Conservation (phyloP, 108 stramenopile genomes). For the Cyclostephanos invisitatus region DNA sequence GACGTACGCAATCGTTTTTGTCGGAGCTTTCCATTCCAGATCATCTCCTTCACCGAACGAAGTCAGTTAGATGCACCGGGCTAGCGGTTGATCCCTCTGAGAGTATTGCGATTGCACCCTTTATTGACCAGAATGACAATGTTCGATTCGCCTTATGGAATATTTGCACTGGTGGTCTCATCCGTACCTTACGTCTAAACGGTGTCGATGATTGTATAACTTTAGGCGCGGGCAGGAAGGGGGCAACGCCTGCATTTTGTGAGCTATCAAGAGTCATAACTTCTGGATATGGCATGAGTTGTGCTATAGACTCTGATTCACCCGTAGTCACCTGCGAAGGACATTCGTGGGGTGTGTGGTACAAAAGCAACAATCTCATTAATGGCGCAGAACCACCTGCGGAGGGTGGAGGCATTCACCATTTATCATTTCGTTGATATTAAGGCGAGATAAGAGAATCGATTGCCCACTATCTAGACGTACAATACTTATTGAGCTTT, state of each 20-base stretch:
- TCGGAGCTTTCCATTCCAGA: conserved; percentile 9
- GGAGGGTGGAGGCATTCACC: conserved; percentile 33
- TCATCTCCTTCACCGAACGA: conserved; percentile 18
- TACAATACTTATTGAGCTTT: too few relatives aligned
- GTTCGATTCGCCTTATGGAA: conserved; percentile 25
- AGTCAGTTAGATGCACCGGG: conserved; percentile 30
- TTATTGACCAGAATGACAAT: conserved; percentile 12
- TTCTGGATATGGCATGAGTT: conserved; percentile 28
- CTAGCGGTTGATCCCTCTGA: conserved; percentile 34
- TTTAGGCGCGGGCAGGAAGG: neutral
- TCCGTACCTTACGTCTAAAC: conserved; percentile 23
- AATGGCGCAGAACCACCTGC: neutral
- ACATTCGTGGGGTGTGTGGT: conserved; percentile 25
- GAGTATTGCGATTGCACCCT: conserved; percentile 31
- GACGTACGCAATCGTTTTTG: conserved; percentile 9
- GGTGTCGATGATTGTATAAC: neutral
- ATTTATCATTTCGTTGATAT: conserved; percentile 7
- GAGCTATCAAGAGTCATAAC: conserved; percentile 32
- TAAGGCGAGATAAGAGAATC: too few relatives aligned
- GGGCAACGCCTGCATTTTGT: conserved; percentile 16
- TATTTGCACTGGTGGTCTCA: conserved; percentile 18
- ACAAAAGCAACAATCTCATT: conserved; percentile 18
- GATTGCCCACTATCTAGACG: too few relatives aligned
- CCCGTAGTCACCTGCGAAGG: conserved; percentile 12
- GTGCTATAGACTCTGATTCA: conserved; percentile 2